Base-by-base conservation (phyloP, 2,329 filamentous ascomycete species). In the Trichoderma koningiopsis region DNA sequence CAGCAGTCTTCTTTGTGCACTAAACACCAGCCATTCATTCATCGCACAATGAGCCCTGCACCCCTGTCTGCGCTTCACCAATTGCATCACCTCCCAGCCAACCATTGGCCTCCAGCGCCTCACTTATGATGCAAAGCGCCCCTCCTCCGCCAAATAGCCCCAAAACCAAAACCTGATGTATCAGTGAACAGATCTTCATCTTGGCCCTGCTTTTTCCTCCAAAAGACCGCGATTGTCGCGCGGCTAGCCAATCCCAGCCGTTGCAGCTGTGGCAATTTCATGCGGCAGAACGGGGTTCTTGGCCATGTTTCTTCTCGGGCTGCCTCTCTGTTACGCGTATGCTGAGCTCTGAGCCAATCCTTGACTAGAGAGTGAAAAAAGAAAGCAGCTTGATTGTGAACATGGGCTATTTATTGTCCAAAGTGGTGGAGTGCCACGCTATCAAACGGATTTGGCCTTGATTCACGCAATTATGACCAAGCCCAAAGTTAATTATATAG, bases 251-350 rank as follows among this genome's bases (percentile, higher is more conserved):
- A 66, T 66, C 65, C 57, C 13, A 24, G 31, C 47, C 58, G 43
- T 22, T 22, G 65, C 40, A 22, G 22, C 16, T 43, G 5, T 37
- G 65, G 37, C 56, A 68, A 62, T 68, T 68, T 43, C 13, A 43
- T 52, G 57, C 65, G 31, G 43, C 65, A 57, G 37, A 49, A 27
- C 35, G 27, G n/a, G 29, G 8, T 4, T 35, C 2, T 35, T 35
- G 11, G 33, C 33, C 33, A 13, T 66, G 52, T 19, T 43, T 35
- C 14, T 29, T 29, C 13, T 66, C 57, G 40, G 63, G 63, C 22
- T 66, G 63, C 63, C 63, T 66, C 63, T 66, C 58, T 66, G 53
- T 58, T 58, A 57, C 63, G 52, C 63, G 63, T 49, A 58, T 24
- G 53, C 22, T 35, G 22, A 4, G 37, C 40, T 49, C 53, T 58